These are phyloP conservation scores for Thraustochytrium striatum DNA, from an alignment of 352 stramenopile species.

Conservation along the genomic window DNA sequence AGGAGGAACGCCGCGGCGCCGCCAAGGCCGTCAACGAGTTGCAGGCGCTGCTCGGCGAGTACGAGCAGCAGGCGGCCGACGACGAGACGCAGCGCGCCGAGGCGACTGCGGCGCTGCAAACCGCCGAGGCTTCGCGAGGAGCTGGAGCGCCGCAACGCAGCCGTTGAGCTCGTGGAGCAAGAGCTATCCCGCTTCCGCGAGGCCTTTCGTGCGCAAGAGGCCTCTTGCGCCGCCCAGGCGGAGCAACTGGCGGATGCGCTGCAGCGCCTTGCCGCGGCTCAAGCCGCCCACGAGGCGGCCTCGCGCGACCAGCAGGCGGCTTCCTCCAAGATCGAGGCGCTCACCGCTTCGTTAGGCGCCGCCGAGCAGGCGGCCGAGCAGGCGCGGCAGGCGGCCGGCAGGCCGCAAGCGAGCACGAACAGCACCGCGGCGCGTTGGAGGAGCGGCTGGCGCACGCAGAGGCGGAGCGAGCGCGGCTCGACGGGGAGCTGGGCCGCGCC, in stretches of 20 bases:
- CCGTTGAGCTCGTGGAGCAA: neutral
- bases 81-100: neutral
- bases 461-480: neutral
- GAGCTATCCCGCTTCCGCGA: conserved; percentile 24
- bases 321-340: neutral
- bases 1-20: neutral
- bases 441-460: neutral
- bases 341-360: neutral
- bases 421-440: neutral
- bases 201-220: neutral
- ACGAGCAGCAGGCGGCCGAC: conserved; percentile 2
- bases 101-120: neutral
- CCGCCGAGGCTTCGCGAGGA: neutral
- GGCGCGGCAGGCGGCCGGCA: too few relatives aligned
- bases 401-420: neutral
- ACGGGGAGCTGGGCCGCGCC: neutral
- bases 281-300: neutral
- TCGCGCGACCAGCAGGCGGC: neutral
- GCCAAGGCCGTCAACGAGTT: conserved; percentile 5
- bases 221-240: neutral
- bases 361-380: neutral
- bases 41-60: conserved; percentile 24
- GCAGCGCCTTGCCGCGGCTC: too few relatives aligned
- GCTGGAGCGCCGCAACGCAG: conserved; percentile 1
- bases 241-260: neutral